Evolutionary conservation across 2,329 filamentous ascomycete genomes (phyloP), one percentile per base, ranked within the genome.

Genomic region (Hymenoscyphus occultus): DNA sequence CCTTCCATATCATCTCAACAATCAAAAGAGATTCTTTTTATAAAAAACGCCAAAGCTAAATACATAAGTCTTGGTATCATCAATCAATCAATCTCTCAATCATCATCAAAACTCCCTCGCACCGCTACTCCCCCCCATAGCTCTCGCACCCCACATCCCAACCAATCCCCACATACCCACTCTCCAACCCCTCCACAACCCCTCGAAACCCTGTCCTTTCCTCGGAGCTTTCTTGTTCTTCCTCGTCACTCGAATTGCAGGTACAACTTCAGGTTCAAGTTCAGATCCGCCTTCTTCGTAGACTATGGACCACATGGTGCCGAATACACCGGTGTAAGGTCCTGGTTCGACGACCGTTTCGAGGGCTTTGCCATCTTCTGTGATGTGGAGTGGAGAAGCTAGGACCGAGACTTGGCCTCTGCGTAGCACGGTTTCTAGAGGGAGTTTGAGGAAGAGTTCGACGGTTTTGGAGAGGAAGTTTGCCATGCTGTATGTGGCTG

Each of bases 341-440:
- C 93, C 93, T 0, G 91, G 83, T 2, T 90, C 87, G 0, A 98
- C 87, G 63, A 97, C 88, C 0, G 92, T 93, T 63, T 92, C 87
- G 57, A 91, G 74, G 59, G 78, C 81, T 19, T 63, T 62, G 10
- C 59, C 14, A 32, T 48, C 59, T 67, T 62, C 64, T 35, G 64
- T 32, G 6, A 61, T 40, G 59, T 70, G 59, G 40, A 58, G 10
- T 39, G 56, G 4, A 28, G 69, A 59, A 83, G 62, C 59, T 57
- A 92, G 82, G 0, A 92, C 87, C 1, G 88, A 83, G 65, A 95
- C 89, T 77, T 99, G 95, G 5, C 92, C 94, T 66, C 95, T 87
- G 59, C 95, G 89, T 7, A 98, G 84, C 16, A 97, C 90, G 0
- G 94, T 98, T 78, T 99, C 95, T 4, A 98, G 82, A 0, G 95